These are phyloP conservation scores for Hypoxylon sp. DNA, from an alignment of 2,329 filamentous ascomycete species.

Conservation along the genomic window DNA sequence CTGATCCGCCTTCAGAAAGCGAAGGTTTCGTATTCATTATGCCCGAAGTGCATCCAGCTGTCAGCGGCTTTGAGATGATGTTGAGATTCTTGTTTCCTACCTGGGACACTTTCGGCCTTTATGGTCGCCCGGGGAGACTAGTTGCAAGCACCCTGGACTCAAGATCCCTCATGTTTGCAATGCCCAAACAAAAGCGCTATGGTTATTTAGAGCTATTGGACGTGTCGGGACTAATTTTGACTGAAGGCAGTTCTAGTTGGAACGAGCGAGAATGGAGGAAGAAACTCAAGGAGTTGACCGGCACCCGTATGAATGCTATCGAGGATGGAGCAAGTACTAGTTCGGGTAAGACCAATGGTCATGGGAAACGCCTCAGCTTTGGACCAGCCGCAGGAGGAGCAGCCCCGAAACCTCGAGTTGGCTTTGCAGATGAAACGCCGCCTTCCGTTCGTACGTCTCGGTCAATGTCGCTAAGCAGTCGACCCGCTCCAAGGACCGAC, in stretches of 20 bases:
- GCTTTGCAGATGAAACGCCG: constrained; percentile 67
- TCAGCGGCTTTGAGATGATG: constrained; percentile 96
- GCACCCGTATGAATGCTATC: constrained; percentile 77
- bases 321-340: constrained; percentile 59
- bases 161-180: constrained; percentile 96
- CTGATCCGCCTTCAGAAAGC: constrained; percentile 78
- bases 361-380: constrained; percentile 69
- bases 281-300: constrained; percentile 88
- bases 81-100: constrained; percentile 92
- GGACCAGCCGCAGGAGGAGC: constrained; percentile 54
- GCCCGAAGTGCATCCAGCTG: constrained; percentile 92
- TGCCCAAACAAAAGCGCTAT: constrained; percentile 88
- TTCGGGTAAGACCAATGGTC: constrained; percentile 67
- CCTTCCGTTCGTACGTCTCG: constrained; percentile 65
- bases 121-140: constrained; percentile 87
- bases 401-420: constrained; percentile 63
- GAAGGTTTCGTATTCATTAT: constrained; percentile 99
- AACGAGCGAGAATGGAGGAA: constrained; percentile 90
- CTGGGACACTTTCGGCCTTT: constrained; percentile 91
- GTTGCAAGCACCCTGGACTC: constrained; percentile 89
- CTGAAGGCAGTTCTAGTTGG: constrained; percentile 81
- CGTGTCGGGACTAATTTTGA: constrained; percentile 82
- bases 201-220: constrained; percentile 93
- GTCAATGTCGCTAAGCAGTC: constrained; percentile 61
- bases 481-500: constrained; percentile 60